Evolutionary conservation across 306 rosid species (phyloP).

Genomic region (Pachyrhizus erosus): DNA sequence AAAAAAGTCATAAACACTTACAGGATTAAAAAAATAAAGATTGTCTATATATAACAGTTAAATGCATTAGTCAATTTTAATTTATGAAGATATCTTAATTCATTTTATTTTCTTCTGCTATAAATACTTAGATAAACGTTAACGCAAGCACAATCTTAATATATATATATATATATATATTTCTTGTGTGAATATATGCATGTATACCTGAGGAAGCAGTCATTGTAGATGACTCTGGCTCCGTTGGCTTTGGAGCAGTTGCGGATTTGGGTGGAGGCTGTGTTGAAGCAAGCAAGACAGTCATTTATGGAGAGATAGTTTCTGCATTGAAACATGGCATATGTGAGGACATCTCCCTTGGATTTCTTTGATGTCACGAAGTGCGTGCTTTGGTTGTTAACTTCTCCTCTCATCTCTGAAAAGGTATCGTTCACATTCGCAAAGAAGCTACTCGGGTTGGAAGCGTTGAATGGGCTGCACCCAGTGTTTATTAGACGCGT

Average conservation of each 20-base stretch:
- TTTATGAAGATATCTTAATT: too few relatives aligned
- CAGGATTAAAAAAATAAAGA: too few relatives aligned
- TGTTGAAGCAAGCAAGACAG: constrained; percentile 54
- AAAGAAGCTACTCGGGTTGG: constrained; percentile 44
- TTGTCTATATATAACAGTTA: too few relatives aligned
- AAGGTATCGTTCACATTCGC: constrained; percentile 49
- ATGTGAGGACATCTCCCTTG: constrained; percentile 24
- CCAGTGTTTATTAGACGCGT: constrained; percentile 43
- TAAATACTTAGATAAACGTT: too few relatives aligned
- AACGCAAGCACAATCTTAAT: too few relatives aligned
- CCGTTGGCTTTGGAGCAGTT: constrained; percentile 58
- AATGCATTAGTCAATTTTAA: too few relatives aligned
- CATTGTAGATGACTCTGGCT: constrained; percentile 66
- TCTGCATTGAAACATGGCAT: constrained; percentile 64
- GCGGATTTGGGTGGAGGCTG: constrained; percentile 41
- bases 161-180: too few relatives aligned
- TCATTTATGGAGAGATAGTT: constrained; percentile 56
- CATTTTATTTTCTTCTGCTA: too few relatives aligned
- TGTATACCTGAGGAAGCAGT: constrained; percentile 31
- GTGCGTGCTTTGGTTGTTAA: constrained; percentile 41
- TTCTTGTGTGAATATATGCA: not conserved
- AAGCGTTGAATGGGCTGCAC: constrained; percentile 58
- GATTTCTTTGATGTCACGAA: constrained; percentile 56
- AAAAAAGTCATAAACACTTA: too few relatives aligned
- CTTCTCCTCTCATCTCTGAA: not conserved